These are phyloP conservation scores for Candida pseudoviswanathii DNA, from an alignment of 1,139 yeast genomes.

Conservation along the genomic window DNA sequence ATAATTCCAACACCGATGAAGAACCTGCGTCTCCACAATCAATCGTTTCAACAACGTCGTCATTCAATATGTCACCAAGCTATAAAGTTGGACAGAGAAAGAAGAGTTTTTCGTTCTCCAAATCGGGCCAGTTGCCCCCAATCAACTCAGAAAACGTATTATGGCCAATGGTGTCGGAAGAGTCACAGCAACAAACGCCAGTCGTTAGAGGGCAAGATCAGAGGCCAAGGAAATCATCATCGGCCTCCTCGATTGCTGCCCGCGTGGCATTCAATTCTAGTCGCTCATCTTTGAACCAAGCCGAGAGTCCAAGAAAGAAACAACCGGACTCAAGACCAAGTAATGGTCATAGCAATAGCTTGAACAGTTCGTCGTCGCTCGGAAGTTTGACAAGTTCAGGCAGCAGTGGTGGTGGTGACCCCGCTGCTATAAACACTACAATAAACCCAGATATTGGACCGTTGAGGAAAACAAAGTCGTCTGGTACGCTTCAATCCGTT, in stretches of 20 bases:
- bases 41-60: constrained; percentile 17
- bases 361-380: constrained; percentile 11
- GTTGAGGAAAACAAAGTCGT: constrained; percentile 15
- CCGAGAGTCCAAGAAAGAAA: constrained; percentile 7
- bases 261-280: constrained; percentile 32
- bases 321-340: constrained; percentile 6
- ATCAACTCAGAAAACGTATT: constrained; percentile 13
- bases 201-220: constrained; percentile 8
- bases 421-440: not conserved
- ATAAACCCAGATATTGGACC: constrained; percentile 3
- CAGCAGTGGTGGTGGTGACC: constrained; percentile 6
- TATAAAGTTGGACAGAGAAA: constrained; percentile 9
- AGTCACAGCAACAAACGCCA: not conserved
- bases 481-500: constrained; percentile 13
- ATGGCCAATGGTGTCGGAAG: constrained; percentile 16
- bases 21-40: constrained; percentile 25
- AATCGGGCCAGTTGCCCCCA: constrained; percentile 12
- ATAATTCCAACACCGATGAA: constrained; percentile 10
- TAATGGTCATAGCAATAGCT: constrained; percentile 9
- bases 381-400: constrained; percentile 12
- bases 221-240: constrained; percentile 15
- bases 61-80: constrained; percentile 10
- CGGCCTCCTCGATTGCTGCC: constrained; percentile 36
- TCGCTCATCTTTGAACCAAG: constrained; percentile 15
- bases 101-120: constrained; percentile 16